Percentiles rank a stretch among this genome's conserved stretches.
These are phyloP conservation scores for Smittium culicis DNA, from an alignment of 371 early-diverging fungal species.

Conservation along the genomic window DNA sequence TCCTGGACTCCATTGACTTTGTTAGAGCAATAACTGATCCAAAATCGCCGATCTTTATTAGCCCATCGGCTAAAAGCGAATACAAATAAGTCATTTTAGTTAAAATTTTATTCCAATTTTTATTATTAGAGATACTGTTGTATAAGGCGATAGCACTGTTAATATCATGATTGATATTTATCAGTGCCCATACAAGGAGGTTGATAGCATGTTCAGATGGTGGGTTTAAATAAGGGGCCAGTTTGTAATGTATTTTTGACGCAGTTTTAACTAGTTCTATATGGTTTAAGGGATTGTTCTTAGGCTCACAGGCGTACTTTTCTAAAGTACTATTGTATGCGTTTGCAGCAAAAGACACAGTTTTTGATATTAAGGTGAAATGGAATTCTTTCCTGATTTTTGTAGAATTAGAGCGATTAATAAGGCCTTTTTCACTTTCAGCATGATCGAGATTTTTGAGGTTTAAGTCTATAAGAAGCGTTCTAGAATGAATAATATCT, in stretches of 20 bases:
- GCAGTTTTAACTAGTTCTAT: neutral
- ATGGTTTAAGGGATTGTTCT: neutral
- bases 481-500: neutral
- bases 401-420: neutral
- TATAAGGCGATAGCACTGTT: neutral
- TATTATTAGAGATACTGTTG: no score
- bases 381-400: neutral
- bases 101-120: neutral
- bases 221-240: neutral
- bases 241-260: neutral
- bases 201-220: neutral
- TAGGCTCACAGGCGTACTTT: neutral
- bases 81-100: neutral
- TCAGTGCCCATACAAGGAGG: neutral
- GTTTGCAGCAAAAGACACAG: neutral
- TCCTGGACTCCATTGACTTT: constrained; percentile 1
- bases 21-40: neutral
- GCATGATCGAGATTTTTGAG: neutral
- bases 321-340: neutral
- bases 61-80: constrained; percentile 1
- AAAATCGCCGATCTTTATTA: neutral
- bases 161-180: neutral
- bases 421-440: neutral
- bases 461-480: neutral
- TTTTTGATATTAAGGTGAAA: neutral